Base-by-base conservation (phyloP, 768 basidiomycete species). In the Ramaria rubella region DNA sequence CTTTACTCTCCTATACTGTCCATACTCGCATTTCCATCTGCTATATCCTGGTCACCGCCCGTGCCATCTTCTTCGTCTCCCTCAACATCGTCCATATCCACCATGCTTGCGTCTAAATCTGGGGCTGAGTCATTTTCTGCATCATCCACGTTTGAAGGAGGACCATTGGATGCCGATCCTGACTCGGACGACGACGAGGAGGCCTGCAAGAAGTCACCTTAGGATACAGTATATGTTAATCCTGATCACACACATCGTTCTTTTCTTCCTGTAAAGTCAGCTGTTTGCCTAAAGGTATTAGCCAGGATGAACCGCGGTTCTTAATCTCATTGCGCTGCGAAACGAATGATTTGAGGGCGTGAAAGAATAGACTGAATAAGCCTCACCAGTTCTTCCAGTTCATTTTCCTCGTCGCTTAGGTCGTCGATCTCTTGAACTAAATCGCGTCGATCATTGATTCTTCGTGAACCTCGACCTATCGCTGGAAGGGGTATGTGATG, bases 191-290 rank as follows among this genome's bases (percentile, higher is more conserved):
- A 33, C 9, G 55, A 56, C 6, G 31, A 36, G 26, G 55, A 56
- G 8, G 43, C 45, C 55, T 56, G 43, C 36, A 19, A 15, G 26
- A 42, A n/a, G 27, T 12, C 29, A 17, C 21, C 26, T 31, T 24
- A 44, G 24, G 27, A n/a, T 15, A 36, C 17, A 30, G 19, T 21
- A 29, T 31, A 48, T 31, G 45, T 12, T 2, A 15, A 26, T n/a
- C n/a, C n/a, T n/a, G n/a, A n/a, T 24, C 9, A 68, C 77, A 53
- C 57, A 89, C 89, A 65, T 91, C 89, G 65, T 89, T 90, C 73
- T 88, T 90, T 69, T 91, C 89, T 65, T 91, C 89, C 60, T 83
- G 79, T 62, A 83, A 82, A 14, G 89, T 91, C 55, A 86, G 74
- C 53, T 76, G 76, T 49, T 82, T 79, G 7, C 89, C 89, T 43